These are phyloP conservation scores for Rhizopogon vinicolor DNA, from an alignment of 768 basidiomycete genomes.

Conservation along the genomic window DNA sequence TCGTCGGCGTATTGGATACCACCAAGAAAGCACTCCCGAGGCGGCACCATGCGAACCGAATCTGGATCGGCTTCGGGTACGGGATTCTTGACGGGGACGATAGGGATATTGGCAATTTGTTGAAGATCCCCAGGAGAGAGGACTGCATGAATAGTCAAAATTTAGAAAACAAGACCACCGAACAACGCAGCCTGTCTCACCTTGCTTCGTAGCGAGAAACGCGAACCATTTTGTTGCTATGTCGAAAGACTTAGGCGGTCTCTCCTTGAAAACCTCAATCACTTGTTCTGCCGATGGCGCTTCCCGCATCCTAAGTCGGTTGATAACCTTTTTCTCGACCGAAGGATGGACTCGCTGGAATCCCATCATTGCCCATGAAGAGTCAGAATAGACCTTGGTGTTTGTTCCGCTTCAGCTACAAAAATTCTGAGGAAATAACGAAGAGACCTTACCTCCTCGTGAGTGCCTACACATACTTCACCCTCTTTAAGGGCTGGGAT, in stretches of 20 bases:
- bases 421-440: not conserved
- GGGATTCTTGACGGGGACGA: slow-evolving; percentile 52
- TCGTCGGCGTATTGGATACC: slow-evolving; percentile 23
- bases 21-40: slow-evolving; percentile 61
- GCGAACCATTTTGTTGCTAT: slow-evolving; percentile 60
- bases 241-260: slow-evolving; percentile 42
- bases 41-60: slow-evolving; percentile 38
- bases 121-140: slow-evolving; percentile 50
- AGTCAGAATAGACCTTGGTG: slow-evolving; percentile 58
- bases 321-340: slow-evolving; percentile 40
- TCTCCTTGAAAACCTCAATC: slow-evolving; percentile 46
- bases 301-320: slow-evolving; percentile 59
- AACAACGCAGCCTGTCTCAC: slow-evolving; percentile 23
- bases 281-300: slow-evolving; percentile 59
- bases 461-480: slow-evolving; percentile 49
- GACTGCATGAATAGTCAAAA: slow-evolving; percentile 30
- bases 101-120: slow-evolving; percentile 45
- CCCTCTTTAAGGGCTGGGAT: slow-evolving; percentile 61
- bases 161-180: not conserved
- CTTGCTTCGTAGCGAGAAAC: slow-evolving; percentile 52
- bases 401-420: not conserved
- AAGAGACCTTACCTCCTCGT: slow-evolving; percentile 49
- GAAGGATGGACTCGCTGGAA: slow-evolving; percentile 57
- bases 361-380: slow-evolving; percentile 63
- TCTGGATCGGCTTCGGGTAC: slow-evolving; percentile 5